These are phyloP conservation scores for Tetradesmus lagerheimii DNA, from an alignment of 139 green algal genomes.

Conservation along the genomic window DNA sequence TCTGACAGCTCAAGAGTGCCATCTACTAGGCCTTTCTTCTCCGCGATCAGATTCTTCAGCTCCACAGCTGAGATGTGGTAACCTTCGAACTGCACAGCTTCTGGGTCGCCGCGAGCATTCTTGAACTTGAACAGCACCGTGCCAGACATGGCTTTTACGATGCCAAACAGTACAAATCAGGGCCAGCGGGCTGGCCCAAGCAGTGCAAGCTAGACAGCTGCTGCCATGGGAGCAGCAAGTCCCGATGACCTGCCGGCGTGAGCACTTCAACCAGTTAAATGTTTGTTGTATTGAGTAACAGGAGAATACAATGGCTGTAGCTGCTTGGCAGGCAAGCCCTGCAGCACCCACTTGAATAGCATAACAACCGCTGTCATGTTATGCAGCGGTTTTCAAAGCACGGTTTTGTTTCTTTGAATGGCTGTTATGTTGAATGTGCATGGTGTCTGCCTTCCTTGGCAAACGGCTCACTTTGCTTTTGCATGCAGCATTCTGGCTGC, in stretches of 20 bases:
- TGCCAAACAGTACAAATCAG: neutral
- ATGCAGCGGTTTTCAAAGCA: neutral
- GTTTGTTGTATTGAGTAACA: neutral
- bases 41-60: constrained; percentile 83
- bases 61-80: constrained; percentile 81
- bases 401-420: neutral
- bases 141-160: constrained; percentile 8
- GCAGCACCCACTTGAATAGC: neutral
- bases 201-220: neutral
- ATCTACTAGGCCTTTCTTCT: constrained; percentile 77
- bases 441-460: too few relatives aligned
- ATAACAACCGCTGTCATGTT: neutral
- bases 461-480: too few relatives aligned
- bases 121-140: constrained; percentile 83
- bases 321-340: neutral
- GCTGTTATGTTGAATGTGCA: too few relatives aligned
- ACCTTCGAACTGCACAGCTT: constrained; percentile 81
- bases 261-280: neutral
- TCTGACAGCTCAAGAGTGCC: constrained; percentile 79
- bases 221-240: neutral
- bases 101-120: constrained; percentile 60
- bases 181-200: neutral
- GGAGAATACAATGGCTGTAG: neutral
- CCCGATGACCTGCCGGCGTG: neutral
- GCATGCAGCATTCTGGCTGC: too few relatives aligned